phyloP scores from a whole-genome alignment of 129 eudicot genomes.

The Helianthus annuus region DNA sequence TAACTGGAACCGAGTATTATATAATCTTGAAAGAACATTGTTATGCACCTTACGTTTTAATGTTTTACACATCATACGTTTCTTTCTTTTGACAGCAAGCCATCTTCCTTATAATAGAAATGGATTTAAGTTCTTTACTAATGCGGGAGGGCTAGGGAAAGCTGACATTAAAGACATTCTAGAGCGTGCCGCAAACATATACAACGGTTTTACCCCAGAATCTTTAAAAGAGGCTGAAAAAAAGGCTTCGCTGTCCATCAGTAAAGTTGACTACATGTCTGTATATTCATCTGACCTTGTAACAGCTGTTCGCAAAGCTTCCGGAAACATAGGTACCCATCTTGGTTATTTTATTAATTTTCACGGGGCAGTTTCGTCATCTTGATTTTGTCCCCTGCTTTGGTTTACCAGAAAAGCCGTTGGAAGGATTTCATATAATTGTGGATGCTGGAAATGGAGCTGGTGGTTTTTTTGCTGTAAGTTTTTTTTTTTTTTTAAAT shows the following conservation, averaged over 20 bases:
- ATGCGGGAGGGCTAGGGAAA: constrained; percentile 96
- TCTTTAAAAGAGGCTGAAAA: constrained; percentile 51
- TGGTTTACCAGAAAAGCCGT: constrained; percentile 73
- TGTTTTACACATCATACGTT: constrained; percentile 21
- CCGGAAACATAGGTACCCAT: constrained; percentile 71
- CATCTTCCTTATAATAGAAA: constrained; percentile 98
- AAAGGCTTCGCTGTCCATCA: constrained; percentile 47
- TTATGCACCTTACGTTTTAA: not conserved
- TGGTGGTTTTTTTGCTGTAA: constrained; percentile 97
- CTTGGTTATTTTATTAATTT: constrained; percentile 5
- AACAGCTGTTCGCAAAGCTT: constrained; percentile 90
- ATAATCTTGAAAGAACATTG: constrained; percentile 1
- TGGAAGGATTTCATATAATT: constrained; percentile 93
- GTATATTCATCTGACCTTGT: constrained; percentile 86
- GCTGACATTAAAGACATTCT: constrained; percentile 88
- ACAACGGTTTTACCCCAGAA: constrained; percentile 57
- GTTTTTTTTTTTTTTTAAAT: constrained; percentile 15
- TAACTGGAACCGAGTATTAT: not conserved
- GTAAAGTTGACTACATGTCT: constrained; percentile 82
- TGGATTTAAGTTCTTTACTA: constrained; percentile 93
- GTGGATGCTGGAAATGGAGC: constrained; percentile 99
- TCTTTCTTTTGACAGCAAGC: constrained; percentile 59
- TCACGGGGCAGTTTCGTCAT: constrained; percentile 12
- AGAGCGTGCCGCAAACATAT: constrained; percentile 82
- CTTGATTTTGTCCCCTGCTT: constrained; percentile 24